Evolutionary conservation across 2,329 filamentous ascomycete species (phyloP).

Genomic region (Clonostachys sp.): DNA sequence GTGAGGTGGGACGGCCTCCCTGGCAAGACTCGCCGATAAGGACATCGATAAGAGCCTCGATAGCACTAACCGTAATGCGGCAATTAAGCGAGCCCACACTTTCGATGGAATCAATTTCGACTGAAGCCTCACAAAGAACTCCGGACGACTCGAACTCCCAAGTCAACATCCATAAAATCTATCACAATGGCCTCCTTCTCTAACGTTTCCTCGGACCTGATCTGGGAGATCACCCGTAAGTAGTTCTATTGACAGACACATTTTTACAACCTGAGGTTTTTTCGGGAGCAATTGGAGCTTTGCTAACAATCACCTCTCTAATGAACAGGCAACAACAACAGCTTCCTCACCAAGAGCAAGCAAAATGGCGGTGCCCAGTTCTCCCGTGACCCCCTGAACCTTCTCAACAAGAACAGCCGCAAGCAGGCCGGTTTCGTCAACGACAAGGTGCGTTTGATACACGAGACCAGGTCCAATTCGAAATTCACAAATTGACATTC

Average conservation of each 20-base stretch:
- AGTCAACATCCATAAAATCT: not conserved
- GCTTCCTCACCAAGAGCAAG: constrained; percentile 89
- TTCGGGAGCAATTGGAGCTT: not conserved
- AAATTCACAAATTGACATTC: constrained; percentile 1
- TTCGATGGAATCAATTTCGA: not conserved
- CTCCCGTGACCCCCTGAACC: constrained; percentile 91
- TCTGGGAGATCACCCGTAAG: constrained; percentile 96
- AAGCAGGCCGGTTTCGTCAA: constrained; percentile 96
- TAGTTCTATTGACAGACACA: constrained; percentile 35
- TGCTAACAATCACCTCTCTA: constrained; percentile 3
- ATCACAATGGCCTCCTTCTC: constrained; percentile 54
- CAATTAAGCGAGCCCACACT: constrained; percentile 36
- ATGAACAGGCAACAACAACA: constrained; percentile 72
- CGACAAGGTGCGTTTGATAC: constrained; percentile 65
- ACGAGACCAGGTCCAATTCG: too few species aligned
- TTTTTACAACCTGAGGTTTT: not conserved
- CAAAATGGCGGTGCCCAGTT: constrained; percentile 76
- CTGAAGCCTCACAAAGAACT: too few species aligned
- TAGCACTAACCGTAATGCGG: constrained; percentile 18
- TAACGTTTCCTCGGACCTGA: constrained; percentile 83
- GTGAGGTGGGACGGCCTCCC: too few species aligned
- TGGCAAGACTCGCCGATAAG: constrained; percentile 7
- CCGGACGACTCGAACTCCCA: not conserved
- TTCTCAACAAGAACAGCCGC: constrained; percentile 85
- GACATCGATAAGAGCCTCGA: not conserved